Evolutionary conservation across 305 asterid species (phyloP), one percentile per base, ranked within the genome.

Genomic region (Fraxinus platypoda): DNA sequence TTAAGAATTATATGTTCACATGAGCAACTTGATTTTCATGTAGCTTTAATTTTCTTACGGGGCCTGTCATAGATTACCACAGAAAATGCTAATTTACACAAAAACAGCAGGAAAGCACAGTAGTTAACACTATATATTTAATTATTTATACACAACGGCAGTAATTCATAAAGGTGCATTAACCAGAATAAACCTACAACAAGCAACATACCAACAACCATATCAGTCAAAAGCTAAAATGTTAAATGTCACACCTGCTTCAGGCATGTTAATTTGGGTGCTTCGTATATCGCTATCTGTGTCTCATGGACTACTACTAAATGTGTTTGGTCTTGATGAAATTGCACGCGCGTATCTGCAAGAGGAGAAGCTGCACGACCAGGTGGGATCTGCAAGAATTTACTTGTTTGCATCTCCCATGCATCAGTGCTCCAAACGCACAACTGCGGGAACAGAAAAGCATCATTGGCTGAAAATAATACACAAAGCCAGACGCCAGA

Each of bases 401-500:
- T 54, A 54, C 66, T 6, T 54, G 66, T 54, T 54, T 54, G 66
- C 66, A n/a, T 54, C 66, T 54, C 66, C 25, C 66, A 91, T 3
- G 76, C 82, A 88, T 89, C 93, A 41, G 87, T 87, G 83, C 89
- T 91, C 93, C 93, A 91, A 77, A 90, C 90, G 81, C 92, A 90
- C 73, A 91, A 82, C 95, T 91, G 91, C 54, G 37, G 72, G 70
- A 80, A 75, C 79, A 79, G 79, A 75, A 75, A 68, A 17, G 52
- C 76, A 28, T 57, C 76, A 81, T 30, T 3, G 19, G 34, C 38
- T 49, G 34, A 49, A 79, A 72, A 77, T 8, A 17, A 49, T 43
- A 17, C 26, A 26, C 79, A 83, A 52, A 52, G 28, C n/a, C 17
- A 21, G 17, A 25, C 7, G 1, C 17, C 33, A 33, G 12, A 64